Conservation (phyloP, 2,329 filamentous ascomycete species). For the Penicillium psychrosexuale region DNA sequence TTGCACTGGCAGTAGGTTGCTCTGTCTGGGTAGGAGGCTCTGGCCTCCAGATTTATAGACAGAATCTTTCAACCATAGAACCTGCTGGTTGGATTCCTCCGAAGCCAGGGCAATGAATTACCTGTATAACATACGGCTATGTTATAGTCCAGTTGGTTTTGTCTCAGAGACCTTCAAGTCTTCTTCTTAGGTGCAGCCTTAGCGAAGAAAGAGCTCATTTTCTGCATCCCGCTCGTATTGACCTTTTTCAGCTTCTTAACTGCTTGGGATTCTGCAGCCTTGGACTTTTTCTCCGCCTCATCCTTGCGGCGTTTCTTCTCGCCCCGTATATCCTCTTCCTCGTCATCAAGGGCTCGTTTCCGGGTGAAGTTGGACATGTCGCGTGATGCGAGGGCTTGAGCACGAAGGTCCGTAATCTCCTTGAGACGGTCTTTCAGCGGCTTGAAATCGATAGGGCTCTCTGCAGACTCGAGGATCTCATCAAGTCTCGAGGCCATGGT, state of each 20-base stretch:
- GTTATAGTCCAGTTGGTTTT: neutral
- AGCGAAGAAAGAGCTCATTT: conserved; percentile 90
- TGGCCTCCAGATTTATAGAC: neutral
- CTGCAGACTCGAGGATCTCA: conserved; percentile 35
- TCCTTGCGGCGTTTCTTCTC: conserved; percentile 85
- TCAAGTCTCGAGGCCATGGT: conserved; percentile 40
- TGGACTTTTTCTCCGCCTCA: conserved; percentile 83
- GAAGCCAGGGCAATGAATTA: neutral
- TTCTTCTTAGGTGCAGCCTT: conserved; percentile 52
- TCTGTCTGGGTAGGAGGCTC: neutral
- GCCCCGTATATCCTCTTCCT: conserved; percentile 52
- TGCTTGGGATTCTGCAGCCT: conserved; percentile 69
- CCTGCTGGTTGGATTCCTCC: neutral
- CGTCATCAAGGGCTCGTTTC: conserved; percentile 43
- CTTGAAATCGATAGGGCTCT: conserved; percentile 61
- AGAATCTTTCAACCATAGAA: neutral
- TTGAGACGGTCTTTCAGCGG: conserved; percentile 68
- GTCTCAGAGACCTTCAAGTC: conserved; percentile 17
- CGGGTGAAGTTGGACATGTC: conserved; percentile 50
- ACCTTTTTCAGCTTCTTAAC: conserved; percentile 84
- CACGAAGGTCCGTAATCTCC: conserved; percentile 63
- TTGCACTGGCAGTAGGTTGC: neutral
- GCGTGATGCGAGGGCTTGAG: conserved; percentile 67
- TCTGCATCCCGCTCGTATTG: conserved; percentile 90
- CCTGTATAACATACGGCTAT: neutral